Percentiles rank a stretch among this genome's conserved stretches.
phyloP scores from a whole-genome alignment of 2,329 filamentous ascomycete genomes.

The Diaporthe destruens region DNA sequence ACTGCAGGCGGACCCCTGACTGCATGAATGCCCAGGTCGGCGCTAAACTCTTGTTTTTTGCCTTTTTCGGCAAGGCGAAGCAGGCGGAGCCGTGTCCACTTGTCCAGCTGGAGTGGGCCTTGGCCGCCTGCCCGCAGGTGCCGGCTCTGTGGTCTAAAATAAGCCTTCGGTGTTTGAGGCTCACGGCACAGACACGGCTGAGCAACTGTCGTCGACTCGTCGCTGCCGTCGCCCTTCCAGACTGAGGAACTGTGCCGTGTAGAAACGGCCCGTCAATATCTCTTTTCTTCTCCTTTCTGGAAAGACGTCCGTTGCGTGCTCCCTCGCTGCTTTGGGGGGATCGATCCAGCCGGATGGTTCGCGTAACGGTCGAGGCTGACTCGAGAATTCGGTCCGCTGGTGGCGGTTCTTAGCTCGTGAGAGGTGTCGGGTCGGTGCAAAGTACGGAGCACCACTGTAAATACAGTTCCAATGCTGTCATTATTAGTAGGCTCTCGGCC shows the following conservation, averaged over 20 bases:
- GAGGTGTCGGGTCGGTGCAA: not conserved
- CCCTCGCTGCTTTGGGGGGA: not conserved
- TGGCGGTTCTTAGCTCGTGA: slow-evolving; percentile 6
- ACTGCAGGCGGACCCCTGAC: slow-evolving; percentile 11
- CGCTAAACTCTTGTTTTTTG: slow-evolving; percentile 25
- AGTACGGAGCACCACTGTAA: not conserved
- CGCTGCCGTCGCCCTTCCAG: not conserved
- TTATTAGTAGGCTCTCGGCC: not conserved
- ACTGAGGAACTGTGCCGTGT: too few relatives aligned
- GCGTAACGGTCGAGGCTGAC: not conserved
- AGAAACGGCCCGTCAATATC: too few relatives aligned
- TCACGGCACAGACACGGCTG: not conserved
- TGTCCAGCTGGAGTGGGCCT: not conserved
- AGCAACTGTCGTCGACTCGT: too few relatives aligned
- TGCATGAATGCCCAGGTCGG: slow-evolving; percentile 29
- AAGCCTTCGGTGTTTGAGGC: slow-evolving; percentile 19
- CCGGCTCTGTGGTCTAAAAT: slow-evolving; percentile 3
- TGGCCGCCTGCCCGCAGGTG: not conserved
- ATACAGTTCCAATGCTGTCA: too few relatives aligned
- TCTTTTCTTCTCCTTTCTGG: too few relatives aligned
- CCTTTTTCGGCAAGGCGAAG: slow-evolving; percentile 19
- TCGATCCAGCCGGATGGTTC: not conserved
- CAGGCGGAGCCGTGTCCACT: not conserved
- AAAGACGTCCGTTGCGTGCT: not conserved
- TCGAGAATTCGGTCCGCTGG: not conserved